Conservation (phyloP, 192 early-diverging fungal species). For the Powellomyces hirtus region DNA sequence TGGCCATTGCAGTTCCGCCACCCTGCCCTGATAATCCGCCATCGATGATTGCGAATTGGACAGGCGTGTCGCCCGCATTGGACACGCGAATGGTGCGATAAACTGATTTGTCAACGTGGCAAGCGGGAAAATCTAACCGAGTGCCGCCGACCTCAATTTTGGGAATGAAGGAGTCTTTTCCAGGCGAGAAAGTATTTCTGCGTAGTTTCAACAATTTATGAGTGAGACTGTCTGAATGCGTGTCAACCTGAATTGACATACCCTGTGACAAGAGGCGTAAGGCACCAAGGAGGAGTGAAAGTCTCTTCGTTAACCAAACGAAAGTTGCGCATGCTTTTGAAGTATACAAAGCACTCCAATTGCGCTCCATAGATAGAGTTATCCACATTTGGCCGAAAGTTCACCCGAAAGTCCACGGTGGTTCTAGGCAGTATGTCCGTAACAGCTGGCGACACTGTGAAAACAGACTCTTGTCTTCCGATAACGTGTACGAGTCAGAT, state of each 20-base stretch:
- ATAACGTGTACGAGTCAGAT: too few species aligned
- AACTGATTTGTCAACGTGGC: conserved; percentile 48
- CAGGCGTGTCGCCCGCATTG: conserved; percentile 55
- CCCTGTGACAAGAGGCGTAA: conserved; percentile 53
- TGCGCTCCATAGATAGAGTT: conserved; percentile 55
- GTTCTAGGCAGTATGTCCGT: conserved; percentile 46
- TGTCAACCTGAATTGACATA: too few species aligned
- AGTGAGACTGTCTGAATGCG: too few species aligned
- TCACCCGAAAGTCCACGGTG: conserved; percentile 46
- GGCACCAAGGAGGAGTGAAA: conserved; percentile 60
- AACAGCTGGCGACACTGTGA: conserved; percentile 42
- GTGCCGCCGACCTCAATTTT: conserved; percentile 48
- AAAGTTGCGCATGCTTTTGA: conserved; percentile 61
- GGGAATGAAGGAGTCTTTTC: conserved; percentile 53
- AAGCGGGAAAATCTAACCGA: conserved; percentile 51
- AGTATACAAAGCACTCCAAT: conserved; percentile 59
- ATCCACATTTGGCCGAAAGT: conserved; percentile 50
- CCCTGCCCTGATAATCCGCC: conserved; percentile 28
- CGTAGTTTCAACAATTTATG: background rate
- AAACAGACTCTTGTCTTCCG: conserved; percentile 43
- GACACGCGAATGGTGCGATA: conserved; percentile 50
- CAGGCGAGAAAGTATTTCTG: conserved; percentile 56
- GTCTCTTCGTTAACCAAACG: conserved; percentile 57
- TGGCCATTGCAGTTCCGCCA: conserved; percentile 34
- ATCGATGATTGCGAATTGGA: conserved; percentile 53